Evolutionary conservation across 495 filamentous ascomycete species (phyloP), one percentile per base, ranked within the genome.

Genomic region (Pseudomonodictys pantanalensis): DNA sequence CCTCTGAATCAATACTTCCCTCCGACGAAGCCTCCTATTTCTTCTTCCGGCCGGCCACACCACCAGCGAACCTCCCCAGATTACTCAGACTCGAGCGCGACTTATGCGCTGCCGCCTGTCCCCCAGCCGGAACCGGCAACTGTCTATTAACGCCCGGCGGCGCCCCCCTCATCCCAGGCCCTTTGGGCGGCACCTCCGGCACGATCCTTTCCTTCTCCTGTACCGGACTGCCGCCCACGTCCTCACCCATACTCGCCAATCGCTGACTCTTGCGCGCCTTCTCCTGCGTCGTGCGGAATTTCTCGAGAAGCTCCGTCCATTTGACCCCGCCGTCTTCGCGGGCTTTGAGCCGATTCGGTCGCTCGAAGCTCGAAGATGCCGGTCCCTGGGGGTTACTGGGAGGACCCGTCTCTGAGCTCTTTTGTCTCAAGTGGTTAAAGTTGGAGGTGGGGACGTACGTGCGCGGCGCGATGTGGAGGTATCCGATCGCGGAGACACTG

Each of bases 231-330:
- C 46, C 56, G 30, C 48, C 56, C 28, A 39, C 17, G 10, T 66
- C 59, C 5, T 68, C 66, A 9, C 62, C 71, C 18, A 60, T 23
- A 23, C 54, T 62, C 55, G 60, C 29, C 39, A 59, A 26, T 29
- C 78, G 73, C 60, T 82, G 78, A 15, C 78, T 62, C 49, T 81
- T 72, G 26, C 85, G 77, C 23, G 89, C 86, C 28, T 81, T 82
- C 57, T 99, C 95, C 68, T 99, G 93, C 18, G 92, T 90, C 22
- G 76, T 77, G 60, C 87, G 88, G 72, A 97, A 99, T 68, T 96
- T 97, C 56, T 97, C 93, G n/a, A 99, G 82, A 17, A 99, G 81
- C 56, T 99, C 95, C 12, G 80, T 81, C 93, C 93, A 99, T 48
- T 86, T 84, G 68, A 98, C 93, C 42, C 80, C 81, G 38, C 83